phyloP scores from a whole-genome alignment of 805 yeast species.

The Naumovozyma castellii region DNA sequence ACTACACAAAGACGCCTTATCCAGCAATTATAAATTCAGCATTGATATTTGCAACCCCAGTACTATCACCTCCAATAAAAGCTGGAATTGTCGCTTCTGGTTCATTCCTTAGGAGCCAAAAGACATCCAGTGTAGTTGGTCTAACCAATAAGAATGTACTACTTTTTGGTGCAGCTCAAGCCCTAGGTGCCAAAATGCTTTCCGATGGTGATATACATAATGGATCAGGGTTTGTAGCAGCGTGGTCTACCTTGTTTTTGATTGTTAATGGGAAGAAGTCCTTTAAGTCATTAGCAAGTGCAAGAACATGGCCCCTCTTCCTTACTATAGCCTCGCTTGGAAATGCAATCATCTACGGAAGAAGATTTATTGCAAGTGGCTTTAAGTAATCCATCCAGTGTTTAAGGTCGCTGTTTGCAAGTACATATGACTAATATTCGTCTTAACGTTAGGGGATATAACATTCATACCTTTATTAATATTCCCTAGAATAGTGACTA shows the following conservation, averaged over 20 bases:
- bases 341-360: slow-evolving; percentile 61
- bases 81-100: not conserved
- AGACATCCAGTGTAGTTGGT: slow-evolving; percentile 21
- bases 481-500: no score
- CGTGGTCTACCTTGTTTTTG: slow-evolving; percentile 72
- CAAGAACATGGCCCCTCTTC: slow-evolving; percentile 53
- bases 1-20: slow-evolving; percentile 35
- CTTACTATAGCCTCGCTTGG: slow-evolving; percentile 49
- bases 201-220: slow-evolving; percentile 66
- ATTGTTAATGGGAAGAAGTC: slow-evolving; percentile 61
- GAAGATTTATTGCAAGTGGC: slow-evolving; percentile 47
- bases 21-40: slow-evolving; percentile 38
- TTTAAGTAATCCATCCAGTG: no score
- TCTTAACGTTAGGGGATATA: not conserved
- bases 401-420: not conserved
- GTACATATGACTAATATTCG: no score
- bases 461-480: no score
- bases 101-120: not conserved
- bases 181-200: slow-evolving; percentile 64
- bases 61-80: slow-evolving; percentile 21
- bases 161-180: slow-evolving; percentile 52
- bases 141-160: slow-evolving; percentile 33
- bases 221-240: slow-evolving; percentile 73
- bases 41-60: slow-evolving; percentile 32
- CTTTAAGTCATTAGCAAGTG: slow-evolving; percentile 41